These are phyloP conservation scores for Sanguinoderma infundibulare DNA, from an alignment of 1,284 basidiomycete genomes.

Conservation along the genomic window DNA sequence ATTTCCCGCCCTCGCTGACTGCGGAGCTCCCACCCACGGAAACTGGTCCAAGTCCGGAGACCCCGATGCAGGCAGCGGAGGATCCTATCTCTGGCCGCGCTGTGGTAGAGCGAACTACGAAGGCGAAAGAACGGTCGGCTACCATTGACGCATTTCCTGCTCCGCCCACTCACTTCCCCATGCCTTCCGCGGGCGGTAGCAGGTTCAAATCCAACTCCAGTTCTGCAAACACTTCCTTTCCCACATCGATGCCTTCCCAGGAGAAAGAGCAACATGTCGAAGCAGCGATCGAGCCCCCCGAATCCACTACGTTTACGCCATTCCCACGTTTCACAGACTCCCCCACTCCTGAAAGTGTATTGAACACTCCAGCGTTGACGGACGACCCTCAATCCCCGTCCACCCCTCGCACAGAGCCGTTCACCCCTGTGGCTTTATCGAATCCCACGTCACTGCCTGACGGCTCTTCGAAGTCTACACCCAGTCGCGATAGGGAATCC, in stretches of 20 bases:
- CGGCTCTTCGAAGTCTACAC: neutral
- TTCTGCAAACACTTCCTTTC: neutral
- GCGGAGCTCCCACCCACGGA: conserved; percentile 9
- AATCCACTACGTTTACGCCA: conserved; percentile 15
- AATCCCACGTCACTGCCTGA: neutral
- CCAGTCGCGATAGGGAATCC: conserved; percentile 4
- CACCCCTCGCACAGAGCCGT: conserved; percentile 14
- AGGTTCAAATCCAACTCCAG: conserved; percentile 11
- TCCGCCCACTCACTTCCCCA: conserved; percentile 72
- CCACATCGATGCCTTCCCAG: neutral
- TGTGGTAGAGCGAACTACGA: neutral
- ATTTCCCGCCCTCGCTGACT: conserved; percentile 14
- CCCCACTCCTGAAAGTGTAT: conserved; percentile 21
- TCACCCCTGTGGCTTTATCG: neutral
- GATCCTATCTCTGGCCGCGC: neutral
- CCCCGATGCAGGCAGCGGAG: conserved; percentile 3
- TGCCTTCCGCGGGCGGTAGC: conserved; percentile 47
- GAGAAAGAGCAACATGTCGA: conserved; percentile 6
- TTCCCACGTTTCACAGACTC: conserved; percentile 31
- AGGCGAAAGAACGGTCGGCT: conserved; percentile 5
- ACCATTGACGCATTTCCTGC: conserved; percentile 66
- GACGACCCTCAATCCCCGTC: conserved; percentile 17
- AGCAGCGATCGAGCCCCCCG: conserved; percentile 11
- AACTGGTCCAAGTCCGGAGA: neutral
- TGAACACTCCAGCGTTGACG: conserved; percentile 18